A percentile compares a stretch with the other conserved stretches of the same genome.
These are phyloP conservation scores for Codiaeum variegatum DNA, from an alignment of 441 rosid species.

Conservation along the genomic window DNA sequence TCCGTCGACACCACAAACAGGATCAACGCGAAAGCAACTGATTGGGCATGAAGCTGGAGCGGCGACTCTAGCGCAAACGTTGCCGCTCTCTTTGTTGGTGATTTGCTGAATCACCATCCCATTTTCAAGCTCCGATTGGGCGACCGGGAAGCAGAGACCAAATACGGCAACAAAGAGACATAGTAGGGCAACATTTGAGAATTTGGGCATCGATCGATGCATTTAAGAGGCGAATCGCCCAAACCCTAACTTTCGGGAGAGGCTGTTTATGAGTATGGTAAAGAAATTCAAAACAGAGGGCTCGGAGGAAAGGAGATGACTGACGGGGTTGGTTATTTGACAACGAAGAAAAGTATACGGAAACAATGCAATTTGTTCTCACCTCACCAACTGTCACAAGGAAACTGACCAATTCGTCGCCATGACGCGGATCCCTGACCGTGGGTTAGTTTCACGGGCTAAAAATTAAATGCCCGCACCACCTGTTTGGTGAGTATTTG, in stretches of 20 bases:
- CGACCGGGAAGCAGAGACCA: conserved; percentile 10
- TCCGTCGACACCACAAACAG: conserved; percentile 75
- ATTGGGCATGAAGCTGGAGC: conserved; percentile 51
- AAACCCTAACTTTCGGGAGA: conserved; percentile 6
- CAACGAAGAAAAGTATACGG: background rate
- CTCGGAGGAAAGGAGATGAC: background rate
- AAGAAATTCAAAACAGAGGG: background rate
- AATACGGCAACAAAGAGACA: background rate
- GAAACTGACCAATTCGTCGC: background rate
- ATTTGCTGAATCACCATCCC: conserved; percentile 28
- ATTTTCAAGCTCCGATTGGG: conserved; percentile 13
- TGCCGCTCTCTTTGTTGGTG: conserved; percentile 28
- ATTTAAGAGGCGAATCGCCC: background rate
- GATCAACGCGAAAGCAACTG: conserved; percentile 74
- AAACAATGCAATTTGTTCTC: too few relatives aligned
- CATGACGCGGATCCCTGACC: background rate
- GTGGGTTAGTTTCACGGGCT: background rate
- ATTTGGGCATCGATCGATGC: conserved; percentile 3
- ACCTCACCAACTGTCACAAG: too few relatives aligned
- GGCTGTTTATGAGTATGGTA: conserved; percentile 1
- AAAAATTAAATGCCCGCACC: too few relatives aligned
- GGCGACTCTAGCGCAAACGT: conserved; percentile 27
- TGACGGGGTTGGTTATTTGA: background rate
- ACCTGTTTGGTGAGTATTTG: too few relatives aligned
- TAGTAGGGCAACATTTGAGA: background rate